phyloP scores from a whole-genome alignment of 768 basidiomycete genomes.

The Coprinopsis strossmayeri region DNA sequence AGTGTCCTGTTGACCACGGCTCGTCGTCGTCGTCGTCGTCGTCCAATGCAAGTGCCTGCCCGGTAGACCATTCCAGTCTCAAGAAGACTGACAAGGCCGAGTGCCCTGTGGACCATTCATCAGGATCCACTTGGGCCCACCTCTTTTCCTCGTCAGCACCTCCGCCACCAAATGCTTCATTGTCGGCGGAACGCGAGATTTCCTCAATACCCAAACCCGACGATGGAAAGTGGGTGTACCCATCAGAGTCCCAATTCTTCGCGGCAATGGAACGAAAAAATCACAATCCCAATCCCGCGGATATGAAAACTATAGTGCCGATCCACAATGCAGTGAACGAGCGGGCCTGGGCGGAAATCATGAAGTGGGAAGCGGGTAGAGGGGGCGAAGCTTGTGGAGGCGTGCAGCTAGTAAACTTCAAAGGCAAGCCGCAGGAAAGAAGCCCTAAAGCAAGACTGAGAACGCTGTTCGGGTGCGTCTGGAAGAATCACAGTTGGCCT shows the following conservation, averaged over 20 bases:
- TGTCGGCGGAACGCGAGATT: constrained; percentile 70
- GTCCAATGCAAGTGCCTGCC: constrained; percentile 38
- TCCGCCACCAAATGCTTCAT: constrained; percentile 20
- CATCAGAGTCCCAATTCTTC: constrained; percentile 97
- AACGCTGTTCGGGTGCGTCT: constrained; percentile 71
- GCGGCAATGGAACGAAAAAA: constrained; percentile 95
- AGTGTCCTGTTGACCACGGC: constrained; percentile 44
- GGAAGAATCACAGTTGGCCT: constrained; percentile 19
- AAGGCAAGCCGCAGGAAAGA: constrained; percentile 75
- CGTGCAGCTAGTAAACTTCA: constrained; percentile 81
- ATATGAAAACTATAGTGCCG: constrained; percentile 94
- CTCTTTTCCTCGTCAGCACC: constrained; percentile 28
- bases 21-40: constrained; percentile 14
- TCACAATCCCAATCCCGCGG: constrained; percentile 76
- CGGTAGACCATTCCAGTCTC: constrained; percentile 52
- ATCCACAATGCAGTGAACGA: constrained; percentile 99
- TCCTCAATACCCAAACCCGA: constrained; percentile 81
- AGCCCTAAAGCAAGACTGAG: constrained; percentile 80
- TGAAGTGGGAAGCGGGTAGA: constrained; percentile 76
- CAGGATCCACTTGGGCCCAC: constrained; percentile 34
- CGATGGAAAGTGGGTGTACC: constrained; percentile 90
- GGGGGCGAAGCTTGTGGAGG: constrained; percentile 83
- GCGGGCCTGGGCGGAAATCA: constrained; percentile 77
- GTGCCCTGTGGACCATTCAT: constrained; percentile 38
- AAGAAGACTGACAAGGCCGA: constrained; percentile 10